Evolutionary conservation across 2,329 filamentous ascomycete species (phyloP).

Genomic region (Myriosclerotinia curreyana): DNA sequence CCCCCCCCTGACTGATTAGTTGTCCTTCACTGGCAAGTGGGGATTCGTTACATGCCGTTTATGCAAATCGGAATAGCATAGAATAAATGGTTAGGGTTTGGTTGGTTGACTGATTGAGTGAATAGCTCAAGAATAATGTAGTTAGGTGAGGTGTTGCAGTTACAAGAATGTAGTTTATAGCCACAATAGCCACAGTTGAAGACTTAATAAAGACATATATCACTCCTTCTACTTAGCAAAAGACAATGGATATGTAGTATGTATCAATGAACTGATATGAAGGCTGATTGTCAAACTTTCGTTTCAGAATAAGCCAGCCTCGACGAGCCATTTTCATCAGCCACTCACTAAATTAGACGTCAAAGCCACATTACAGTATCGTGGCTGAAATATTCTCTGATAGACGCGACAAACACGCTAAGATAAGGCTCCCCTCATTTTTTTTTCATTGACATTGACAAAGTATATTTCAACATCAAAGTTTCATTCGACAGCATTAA

Average conservation of each 20-base stretch:
- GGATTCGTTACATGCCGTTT: background rate
- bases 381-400: background rate
- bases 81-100: background rate
- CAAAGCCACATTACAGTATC: background rate
- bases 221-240: conserved; percentile 1
- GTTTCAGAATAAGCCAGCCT: conserved; percentile 8
- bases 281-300: too few species aligned
- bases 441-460: background rate
- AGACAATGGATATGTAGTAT: too few species aligned
- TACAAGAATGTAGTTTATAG: background rate
- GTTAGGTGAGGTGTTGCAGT: too few species aligned
- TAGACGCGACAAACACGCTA: conserved; percentile 27
- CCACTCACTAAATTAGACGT: background rate
- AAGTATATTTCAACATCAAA: background rate
- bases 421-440: conserved; percentile 32
- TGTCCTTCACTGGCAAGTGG: conserved; percentile 15
- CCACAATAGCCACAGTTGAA: background rate
- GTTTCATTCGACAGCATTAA: background rate
- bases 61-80: background rate
- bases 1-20: conserved; percentile 12
- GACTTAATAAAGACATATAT: too few species aligned
- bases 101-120: background rate
- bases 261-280: too few species aligned
- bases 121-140: background rate
- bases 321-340: background rate